Evolutionary conservation across 2,329 filamentous ascomycete species (phyloP), one percentile per base, ranked within the genome.

Genomic region (Rasamsonia emersonii): DNA sequence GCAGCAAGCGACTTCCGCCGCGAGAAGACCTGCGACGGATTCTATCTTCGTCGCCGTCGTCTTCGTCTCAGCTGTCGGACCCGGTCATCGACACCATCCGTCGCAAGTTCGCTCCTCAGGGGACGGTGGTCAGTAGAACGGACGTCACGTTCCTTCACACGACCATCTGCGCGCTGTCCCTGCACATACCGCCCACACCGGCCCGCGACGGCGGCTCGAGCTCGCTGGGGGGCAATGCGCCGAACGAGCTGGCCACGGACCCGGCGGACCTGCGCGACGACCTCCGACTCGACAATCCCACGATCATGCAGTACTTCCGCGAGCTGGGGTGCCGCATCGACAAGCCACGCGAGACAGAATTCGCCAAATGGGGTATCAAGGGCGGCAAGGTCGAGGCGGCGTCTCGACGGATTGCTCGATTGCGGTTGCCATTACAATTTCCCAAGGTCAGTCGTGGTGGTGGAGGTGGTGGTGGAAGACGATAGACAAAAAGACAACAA

Each of bases 391-490:
- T 73, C 2, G 70, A 75, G 48, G 71, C 70, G 3, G 56, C 59
- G 13, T 53, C 56, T 7, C 54, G 51, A 31, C 61, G 71, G 38
- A 62, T 88, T 30, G 86, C 82, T 9, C 77, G 77, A 45, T 63
- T 96, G 47, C 75, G 71, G 46, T 58, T 95, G 40, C 91, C 91
- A 3, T 64, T 95, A 28, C 71, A 79, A 37, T 95, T 95, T 54
- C 91, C 89, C 1, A 86, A 81, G 63, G 53, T 62, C 28, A 63
- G 48, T 50, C 61, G 51, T 44, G 56, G 52, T 39, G 60, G 51
- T 38, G 48, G 15, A 40, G 45, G 36, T 50, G 51, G 28, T 49
- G 49, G 38, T 46, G 46, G 41, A 17, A 29, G 18, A 29, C 14
- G n/a, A 32, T 29, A 21, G 17, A 11, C 24, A 15, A 9, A 7